Base-by-base conservation (phyloP, 805 yeast species). In the Nakazawaea ernobii region DNA sequence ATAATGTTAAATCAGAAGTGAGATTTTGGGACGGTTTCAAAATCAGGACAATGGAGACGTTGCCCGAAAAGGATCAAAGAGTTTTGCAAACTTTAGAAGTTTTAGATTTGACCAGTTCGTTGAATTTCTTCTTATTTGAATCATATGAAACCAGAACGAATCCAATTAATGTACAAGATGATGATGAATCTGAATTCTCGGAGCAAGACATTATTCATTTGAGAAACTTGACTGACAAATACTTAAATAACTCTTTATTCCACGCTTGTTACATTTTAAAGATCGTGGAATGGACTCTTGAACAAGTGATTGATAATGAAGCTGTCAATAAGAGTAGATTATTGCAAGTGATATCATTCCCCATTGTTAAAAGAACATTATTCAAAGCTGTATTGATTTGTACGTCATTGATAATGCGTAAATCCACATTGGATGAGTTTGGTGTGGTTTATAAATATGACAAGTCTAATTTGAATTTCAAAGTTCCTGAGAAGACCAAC, bases 11-110 rank as follows among this genome's bases (percentile, higher is more conserved):
- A 28, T 26, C 35, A 1, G 43, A 38, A 8, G 30, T n/a, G 10
- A 32, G 42, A 15, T 46, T 46, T 30, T 46, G 49, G 49, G 43
- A 42, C 2, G n/a, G 32, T 37, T 35, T 47, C 35, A 35, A 35
- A 8, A 24, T 37, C 13, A 26, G 43, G 8, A 30, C 35, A 8
- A 27, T 36, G 29, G 46, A 42, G 14, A 42, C 43, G 11, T 8
- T 15, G 10, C 32, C 39, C 4, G 50, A 47, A 13, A 36, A 30
- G 6, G 46, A 42, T 33, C 13, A 17, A 13, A 27, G 43, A 28
- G 27, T 47, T 6, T n/a, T 42, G 27, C 35, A 32, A 9, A 42
- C 43, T n/a, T 37, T 47, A 15, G 50, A 42, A 9, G 36, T 47
- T 7, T 33, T 47, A 20, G 43, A 42, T 24, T 20, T 42, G 40